Evolutionary conservation across 805 yeast species (phyloP), one percentile per base, ranked within the genome.

Genomic region (Saccharomyces paradoxus): DNA sequence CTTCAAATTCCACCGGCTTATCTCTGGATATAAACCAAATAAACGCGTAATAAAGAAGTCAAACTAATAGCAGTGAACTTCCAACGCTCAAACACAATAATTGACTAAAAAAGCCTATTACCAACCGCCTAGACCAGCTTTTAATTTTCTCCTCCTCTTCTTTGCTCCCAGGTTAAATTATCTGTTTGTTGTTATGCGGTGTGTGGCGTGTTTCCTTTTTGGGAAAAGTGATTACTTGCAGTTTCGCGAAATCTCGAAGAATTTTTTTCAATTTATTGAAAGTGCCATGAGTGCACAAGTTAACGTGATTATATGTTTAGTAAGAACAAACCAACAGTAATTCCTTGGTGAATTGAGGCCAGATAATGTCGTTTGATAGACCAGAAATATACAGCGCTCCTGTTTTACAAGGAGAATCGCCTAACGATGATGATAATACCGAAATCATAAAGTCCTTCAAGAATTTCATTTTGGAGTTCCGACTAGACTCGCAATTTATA

Each of bases 331-430:
- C 22, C 12, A 13, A 46, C 3, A 46, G 30, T 17, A 10, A 7
- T 37, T 27, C 14, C 49, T 22, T 27, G 49, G 49, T 22, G 30
- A 46, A 46, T 46, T 46, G 49, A 22, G n/a, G 12, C 49, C 9
- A 26, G 22, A 48, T 13, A 49, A 85, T 85, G 91, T 83, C 90
- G 1, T 86, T 81, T 71, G 90, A 85, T 69, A 78, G 86, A 74
- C 81, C 87, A 17, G 91, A 83, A 54, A 75, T 80, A 2, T 87
- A 79, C 65, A 77, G 85, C 50, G 91, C 97, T 3, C 84, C 86
- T 22, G 97, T 89, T 41, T 79, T 89, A 54, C 92, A 94, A n/a
- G 92, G 94, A 17, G 91, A 86, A 59, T 82, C 85, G 24, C 76
- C 82, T 1, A 78, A 79, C 22, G 87, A 83, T 58, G 84, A 79